Evolutionary conservation across 495 filamentous ascomycete species (phyloP).

Genomic region (Podospora fimiseda): DNA sequence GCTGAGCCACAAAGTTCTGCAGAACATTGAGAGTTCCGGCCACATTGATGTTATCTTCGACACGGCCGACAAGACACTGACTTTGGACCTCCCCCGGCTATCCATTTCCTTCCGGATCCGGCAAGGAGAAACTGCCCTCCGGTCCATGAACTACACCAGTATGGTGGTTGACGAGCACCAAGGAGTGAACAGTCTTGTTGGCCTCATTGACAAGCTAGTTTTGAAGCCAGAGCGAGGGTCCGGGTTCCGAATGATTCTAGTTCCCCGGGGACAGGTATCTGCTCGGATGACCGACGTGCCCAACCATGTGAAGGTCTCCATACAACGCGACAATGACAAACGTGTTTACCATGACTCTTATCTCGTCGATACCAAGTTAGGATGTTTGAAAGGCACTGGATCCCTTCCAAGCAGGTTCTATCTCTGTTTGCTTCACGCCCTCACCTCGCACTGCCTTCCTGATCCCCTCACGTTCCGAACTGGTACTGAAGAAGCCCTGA

Average conservation of each 20-base stretch:
- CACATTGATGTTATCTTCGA: constrained; percentile 11
- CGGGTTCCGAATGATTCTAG: constrained; percentile 36
- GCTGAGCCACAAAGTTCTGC: background rate
- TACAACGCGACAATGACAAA: background rate
- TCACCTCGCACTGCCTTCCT: constrained; percentile 52
- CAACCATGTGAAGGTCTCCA: background rate
- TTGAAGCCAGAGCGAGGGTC: constrained; percentile 23
- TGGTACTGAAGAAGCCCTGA: constrained; percentile 56
- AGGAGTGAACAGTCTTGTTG: constrained; percentile 43
- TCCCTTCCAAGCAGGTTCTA: constrained; percentile 49
- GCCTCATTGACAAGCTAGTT: constrained; percentile 51
- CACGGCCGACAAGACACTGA: background rate
- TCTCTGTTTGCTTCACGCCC: constrained; percentile 52
- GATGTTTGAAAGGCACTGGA: constrained; percentile 44
- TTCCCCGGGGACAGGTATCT: constrained; percentile 29
- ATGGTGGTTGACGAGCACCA: constrained; percentile 51
- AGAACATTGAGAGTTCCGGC: background rate
- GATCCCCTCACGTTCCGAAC: constrained; percentile 53
- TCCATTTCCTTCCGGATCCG: constrained; percentile 10
- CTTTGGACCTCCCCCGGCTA: constrained; percentile 9
- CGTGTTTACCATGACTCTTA: constrained; percentile 31
- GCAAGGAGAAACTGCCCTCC: constrained; percentile 6
- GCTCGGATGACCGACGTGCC: background rate
- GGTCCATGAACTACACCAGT: constrained; percentile 24
- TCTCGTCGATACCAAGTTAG: constrained; percentile 42